Evolutionary conservation across 1,139 yeast genomes (phyloP).

Genomic region (Candida frijolesensis): DNA sequence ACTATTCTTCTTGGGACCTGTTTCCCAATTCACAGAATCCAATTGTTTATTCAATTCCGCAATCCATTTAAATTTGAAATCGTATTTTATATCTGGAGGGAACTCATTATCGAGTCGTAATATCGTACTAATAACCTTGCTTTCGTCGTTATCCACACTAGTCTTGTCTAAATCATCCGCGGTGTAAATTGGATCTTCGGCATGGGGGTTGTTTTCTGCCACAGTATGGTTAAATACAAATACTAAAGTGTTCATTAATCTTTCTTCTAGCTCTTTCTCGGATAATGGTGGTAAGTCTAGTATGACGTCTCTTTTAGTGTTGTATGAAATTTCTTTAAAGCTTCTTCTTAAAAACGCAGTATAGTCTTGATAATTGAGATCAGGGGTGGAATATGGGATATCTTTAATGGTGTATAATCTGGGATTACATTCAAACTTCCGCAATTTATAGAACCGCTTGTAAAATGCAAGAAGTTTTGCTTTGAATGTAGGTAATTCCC

Average conservation of each 20-base stretch:
- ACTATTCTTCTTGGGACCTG: slow-evolving; percentile 14
- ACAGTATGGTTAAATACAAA: slow-evolving; percentile 46
- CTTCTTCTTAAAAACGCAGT: slow-evolving; percentile 22
- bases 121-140: slow-evolving; percentile 30
- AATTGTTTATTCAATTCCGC: slow-evolving; percentile 14
- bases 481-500: slow-evolving; percentile 15
- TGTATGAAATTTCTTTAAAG: slow-evolving; percentile 26
- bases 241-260: slow-evolving; percentile 37
- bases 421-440: slow-evolving; percentile 25
- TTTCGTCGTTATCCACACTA: slow-evolving; percentile 27
- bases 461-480: slow-evolving; percentile 25
- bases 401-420: slow-evolving; percentile 7
- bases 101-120: slow-evolving; percentile 31
- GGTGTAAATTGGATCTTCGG: slow-evolving; percentile 20
- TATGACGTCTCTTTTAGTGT: slow-evolving; percentile 18
- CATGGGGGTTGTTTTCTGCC: slow-evolving; percentile 16
- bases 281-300: slow-evolving; percentile 15
- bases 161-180: slow-evolving; percentile 23
- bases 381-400: slow-evolving; percentile 13
- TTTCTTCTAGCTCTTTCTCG: slow-evolving; percentile 20
- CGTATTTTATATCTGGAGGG: slow-evolving; percentile 34
- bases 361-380: slow-evolving; percentile 10
- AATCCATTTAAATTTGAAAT: slow-evolving; percentile 33
- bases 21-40: slow-evolving; percentile 9
- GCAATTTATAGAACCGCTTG: slow-evolving; percentile 34